Evolutionary conservation across 345 rosid genomes (phyloP).

Genomic region (Citrus sp.): DNA sequence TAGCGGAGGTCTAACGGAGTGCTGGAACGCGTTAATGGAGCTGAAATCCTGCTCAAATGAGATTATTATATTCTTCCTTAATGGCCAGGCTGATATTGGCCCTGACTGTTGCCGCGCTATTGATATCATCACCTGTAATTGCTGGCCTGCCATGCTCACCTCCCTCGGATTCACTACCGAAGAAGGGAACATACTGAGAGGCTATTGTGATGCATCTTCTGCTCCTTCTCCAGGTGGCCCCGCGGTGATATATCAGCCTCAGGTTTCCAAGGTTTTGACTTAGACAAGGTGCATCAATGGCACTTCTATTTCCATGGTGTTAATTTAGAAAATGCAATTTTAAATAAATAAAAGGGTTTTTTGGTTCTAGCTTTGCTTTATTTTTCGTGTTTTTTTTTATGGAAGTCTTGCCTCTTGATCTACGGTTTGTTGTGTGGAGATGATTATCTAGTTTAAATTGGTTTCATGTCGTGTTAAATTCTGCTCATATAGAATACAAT

Average conservation of each 20-base stretch:
- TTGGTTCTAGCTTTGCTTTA: background rate
- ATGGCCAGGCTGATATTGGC: slow-evolving; percentile 56
- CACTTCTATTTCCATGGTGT: background rate
- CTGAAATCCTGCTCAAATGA: slow-evolving; percentile 71
- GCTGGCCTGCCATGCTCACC: slow-evolving; percentile 86
- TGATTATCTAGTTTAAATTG: no score
- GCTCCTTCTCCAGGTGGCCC: slow-evolving; percentile 28
- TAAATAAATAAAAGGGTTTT: no score
- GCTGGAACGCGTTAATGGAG: slow-evolving; percentile 63
- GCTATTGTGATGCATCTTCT: slow-evolving; percentile 50
- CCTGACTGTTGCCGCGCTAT: slow-evolving; percentile 59
- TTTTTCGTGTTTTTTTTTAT: no score
- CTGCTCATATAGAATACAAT: no score
- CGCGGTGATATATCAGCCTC: background rate
- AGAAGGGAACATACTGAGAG: slow-evolving; percentile 54
- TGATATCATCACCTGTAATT: slow-evolving; percentile 41
- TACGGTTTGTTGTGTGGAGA: no score
- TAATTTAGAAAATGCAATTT: no score
- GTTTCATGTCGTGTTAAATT: no score
- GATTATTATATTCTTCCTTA: slow-evolving; percentile 55
- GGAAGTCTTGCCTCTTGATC: no score
- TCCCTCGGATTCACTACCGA: slow-evolving; percentile 61
- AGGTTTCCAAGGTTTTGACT: background rate
- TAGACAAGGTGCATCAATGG: background rate
- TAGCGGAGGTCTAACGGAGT: slow-evolving; percentile 46